phyloP scores from a whole-genome alignment of 208 protist genomes.

The Leishmania amazonensis region DNA sequence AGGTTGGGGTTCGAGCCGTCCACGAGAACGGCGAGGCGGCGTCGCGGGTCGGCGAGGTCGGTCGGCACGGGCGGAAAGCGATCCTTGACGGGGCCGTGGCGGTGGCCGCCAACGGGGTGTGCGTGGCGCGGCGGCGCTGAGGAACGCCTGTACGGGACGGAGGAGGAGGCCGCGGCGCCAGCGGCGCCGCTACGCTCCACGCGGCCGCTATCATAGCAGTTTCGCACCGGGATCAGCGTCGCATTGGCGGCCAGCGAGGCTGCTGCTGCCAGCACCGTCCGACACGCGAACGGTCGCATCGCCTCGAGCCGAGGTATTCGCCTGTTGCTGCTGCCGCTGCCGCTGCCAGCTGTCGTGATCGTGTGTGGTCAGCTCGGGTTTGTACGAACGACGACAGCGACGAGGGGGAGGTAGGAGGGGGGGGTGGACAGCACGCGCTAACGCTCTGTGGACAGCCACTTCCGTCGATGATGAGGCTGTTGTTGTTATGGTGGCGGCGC shows the following conservation, averaged over 20 bases:
- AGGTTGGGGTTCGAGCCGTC: slow-evolving; percentile 70
- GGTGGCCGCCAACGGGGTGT: slow-evolving; percentile 13
- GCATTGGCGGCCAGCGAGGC: not conserved
- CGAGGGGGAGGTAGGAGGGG: not conserved
- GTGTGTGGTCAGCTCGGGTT: not conserved
- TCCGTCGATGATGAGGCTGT: not conserved
- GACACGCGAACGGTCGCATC: not conserved
- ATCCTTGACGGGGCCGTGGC: slow-evolving; percentile 77
- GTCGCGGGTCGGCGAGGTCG: slow-evolving; percentile 69
- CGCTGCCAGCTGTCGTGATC: not conserved
- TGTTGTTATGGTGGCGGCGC: not conserved
- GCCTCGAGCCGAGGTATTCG: not conserved
- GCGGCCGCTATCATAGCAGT: not conserved
- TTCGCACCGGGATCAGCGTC: not conserved
- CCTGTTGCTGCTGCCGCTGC: not conserved
- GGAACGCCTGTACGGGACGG: not conserved
- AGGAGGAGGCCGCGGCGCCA: not conserved
- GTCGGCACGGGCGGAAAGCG: slow-evolving; percentile 64
- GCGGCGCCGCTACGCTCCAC: not conserved
- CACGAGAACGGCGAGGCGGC: slow-evolving; percentile 77
- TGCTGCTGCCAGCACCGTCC: not conserved
- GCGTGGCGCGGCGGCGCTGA: slow-evolving; percentile 1
- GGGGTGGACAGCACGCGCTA: not conserved
- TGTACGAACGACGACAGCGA: not conserved
- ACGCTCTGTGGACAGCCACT: not conserved